Percentiles rank a stretch among this genome's conserved stretches.
Evolutionary conservation across 345 rosid genomes (phyloP).

Genomic region (Odontarrhena argentea): DNA sequence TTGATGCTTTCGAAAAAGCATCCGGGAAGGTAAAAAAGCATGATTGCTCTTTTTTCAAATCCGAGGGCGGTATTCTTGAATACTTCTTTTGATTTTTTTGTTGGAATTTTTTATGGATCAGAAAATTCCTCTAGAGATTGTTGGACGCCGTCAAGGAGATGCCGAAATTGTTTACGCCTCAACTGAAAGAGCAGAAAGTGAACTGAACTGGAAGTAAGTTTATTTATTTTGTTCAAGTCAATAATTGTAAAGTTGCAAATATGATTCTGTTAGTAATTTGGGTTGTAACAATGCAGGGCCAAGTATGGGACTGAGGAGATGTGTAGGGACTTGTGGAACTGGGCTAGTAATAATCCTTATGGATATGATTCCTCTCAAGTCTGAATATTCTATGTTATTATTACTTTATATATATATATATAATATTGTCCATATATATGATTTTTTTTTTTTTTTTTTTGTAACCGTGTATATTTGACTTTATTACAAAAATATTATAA

Average conservation of each 20-base stretch:
- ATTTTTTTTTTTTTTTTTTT: neutral
- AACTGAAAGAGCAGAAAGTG: conserved; percentile 69
- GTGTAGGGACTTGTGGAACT: conserved; percentile 95
- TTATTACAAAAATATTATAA: neutral
- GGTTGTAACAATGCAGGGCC: conserved; percentile 57
- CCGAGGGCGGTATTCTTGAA: neutral
- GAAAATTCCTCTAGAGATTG: conserved; percentile 75
- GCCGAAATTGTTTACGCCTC: conserved; percentile 91
- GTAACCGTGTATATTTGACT: too few species aligned
- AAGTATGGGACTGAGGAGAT: conserved; percentile 80
- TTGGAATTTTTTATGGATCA: conserved; percentile 25
- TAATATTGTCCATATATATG: conserved; percentile 9
- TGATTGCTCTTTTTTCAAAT: neutral
- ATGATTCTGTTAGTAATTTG: neutral
- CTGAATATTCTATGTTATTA: conserved; percentile 2
- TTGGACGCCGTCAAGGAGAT: conserved; percentile 85
- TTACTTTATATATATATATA: neutral
- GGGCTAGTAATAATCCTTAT: conserved; percentile 93
- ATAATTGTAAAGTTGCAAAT: neutral
- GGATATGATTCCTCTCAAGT: conserved; percentile 64
- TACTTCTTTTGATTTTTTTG: conserved; percentile 18
- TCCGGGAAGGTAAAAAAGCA: conserved; percentile 71
- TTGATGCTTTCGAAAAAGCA: conserved; percentile 84
- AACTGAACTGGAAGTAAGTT: conserved; percentile 93
- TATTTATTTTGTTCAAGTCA: neutral